phyloP scores from a whole-genome alignment of 352 stramenopile genomes.

The Globisporangium cystogenes region DNA sequence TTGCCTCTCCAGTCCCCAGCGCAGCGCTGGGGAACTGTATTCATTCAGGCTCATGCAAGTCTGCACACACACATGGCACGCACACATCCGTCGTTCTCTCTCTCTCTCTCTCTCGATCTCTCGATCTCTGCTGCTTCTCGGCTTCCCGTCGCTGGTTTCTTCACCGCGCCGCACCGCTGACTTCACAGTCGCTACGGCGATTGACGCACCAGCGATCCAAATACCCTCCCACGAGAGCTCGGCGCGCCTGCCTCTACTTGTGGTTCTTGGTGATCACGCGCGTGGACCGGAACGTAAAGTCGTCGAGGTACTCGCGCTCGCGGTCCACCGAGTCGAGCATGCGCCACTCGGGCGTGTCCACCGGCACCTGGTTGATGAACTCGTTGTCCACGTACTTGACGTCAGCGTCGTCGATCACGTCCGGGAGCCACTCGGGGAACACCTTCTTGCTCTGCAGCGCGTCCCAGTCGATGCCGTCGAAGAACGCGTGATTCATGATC shows the following conservation, averaged over 20 bases:
- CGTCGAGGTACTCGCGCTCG: slow-evolving; percentile 78
- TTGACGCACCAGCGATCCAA: neutral
- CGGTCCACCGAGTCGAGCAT: slow-evolving; percentile 87
- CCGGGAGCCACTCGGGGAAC: slow-evolving; percentile 73
- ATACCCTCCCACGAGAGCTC: no score
- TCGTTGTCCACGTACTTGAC: slow-evolving; percentile 88
- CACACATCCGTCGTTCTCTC: neutral
- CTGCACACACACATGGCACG: neutral
- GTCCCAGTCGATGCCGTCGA: slow-evolving; percentile 85
- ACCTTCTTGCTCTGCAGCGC: slow-evolving; percentile 74
- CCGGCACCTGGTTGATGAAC: slow-evolving; percentile 81
- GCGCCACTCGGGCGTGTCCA: slow-evolving; percentile 85
- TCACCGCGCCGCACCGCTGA: no score
- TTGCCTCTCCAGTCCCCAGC: neutral
- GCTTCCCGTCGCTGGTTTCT: no score
- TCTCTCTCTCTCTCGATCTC: slow-evolving; percentile 1
- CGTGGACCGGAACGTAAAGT: slow-evolving; percentile 81
- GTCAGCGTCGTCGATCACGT: slow-evolving; percentile 78
- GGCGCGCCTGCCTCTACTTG: slow-evolving; percentile 4
- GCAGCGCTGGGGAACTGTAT: neutral
- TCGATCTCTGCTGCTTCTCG: neutral
- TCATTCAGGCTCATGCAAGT: neutral
- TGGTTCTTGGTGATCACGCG: slow-evolving; percentile 39
- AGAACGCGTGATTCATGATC: slow-evolving; percentile 89
- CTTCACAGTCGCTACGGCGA: no score